Conservation (phyloP, 2,329 filamentous ascomycete species). For the Drechslerella stenobrocha region DNA sequence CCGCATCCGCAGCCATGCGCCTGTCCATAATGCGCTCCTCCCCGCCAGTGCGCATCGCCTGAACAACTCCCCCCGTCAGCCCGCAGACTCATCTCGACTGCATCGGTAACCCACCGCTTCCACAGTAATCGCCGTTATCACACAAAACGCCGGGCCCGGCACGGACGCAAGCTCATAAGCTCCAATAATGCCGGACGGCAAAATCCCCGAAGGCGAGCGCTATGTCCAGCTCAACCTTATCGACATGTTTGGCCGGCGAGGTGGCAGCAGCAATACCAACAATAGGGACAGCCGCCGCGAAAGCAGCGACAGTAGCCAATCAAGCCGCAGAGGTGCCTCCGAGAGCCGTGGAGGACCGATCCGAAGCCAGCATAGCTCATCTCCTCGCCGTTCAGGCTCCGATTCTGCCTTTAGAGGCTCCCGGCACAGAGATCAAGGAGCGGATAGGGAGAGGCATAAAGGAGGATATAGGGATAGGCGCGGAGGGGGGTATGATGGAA, state of each 20-base stretch:
- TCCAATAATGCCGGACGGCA: conserved; percentile 34
- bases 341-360: conserved; percentile 20
- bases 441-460: conserved; percentile 1
- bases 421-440: conserved; percentile 5
- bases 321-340: conserved; percentile 28
- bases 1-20: too few relatives aligned
- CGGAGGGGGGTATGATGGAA: not conserved
- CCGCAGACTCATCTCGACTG: not conserved
- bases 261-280: conserved; percentile 53
- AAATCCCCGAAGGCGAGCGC: conserved; percentile 28
- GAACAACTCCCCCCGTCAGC: not conserved
- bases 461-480: conserved; percentile 12
- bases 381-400: conserved; percentile 5
- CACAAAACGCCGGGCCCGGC: too few relatives aligned
- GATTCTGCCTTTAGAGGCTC: not conserved
- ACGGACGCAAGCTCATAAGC: not conserved
- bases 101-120: too few relatives aligned
- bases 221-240: conserved; percentile 45
- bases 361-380: conserved; percentile 5
- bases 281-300: too few relatives aligned
- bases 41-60: not conserved
- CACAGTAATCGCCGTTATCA: too few relatives aligned
- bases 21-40: not conserved
- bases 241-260: conserved; percentile 41
- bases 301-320: not conserved